Base-by-base conservation (phyloP, 2,329 filamentous ascomycete genomes). In the Exophiala calicioides region DNA sequence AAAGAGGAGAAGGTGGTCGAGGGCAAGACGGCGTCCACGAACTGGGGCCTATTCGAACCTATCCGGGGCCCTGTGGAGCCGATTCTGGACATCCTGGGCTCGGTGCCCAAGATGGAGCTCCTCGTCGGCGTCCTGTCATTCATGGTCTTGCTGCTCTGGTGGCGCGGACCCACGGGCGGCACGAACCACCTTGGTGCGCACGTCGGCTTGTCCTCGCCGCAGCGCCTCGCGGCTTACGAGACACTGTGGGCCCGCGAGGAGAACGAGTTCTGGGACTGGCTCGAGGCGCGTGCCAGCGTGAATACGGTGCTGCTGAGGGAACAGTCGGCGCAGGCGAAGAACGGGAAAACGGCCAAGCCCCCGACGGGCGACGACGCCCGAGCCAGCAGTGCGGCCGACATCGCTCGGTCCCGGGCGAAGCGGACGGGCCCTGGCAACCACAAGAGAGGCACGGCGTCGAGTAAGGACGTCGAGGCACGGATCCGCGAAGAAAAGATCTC, bases 201-300 rank as follows among this genome's bases (percentile, higher is more conserved):
- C 24, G 58, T 62, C 44, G 65, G 65, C 15, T 26, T 73, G 45
- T 61, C 68, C 1, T 62, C 71, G 3, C 78, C 86, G 0, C 82
- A 90, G 44, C 80, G 90, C 4, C 70, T 90, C 12, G 82, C 85
- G 2, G 89, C 88, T 0, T 97, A 96, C 64, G 90, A 97, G 58
- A 88, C 95, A 68, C 86, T 97, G 62, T 98, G 91, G 90, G 78
- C 82, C 26, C 76, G 81, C 30, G 89, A 96, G 65, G 90, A 96
- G 64, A 88, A 81, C 56, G 88, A 93, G 59, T 72, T 96, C 7
- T 96, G 90, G 90, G 84, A 88, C 47, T 96, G 90, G 90, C 72
- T 96, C 3, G 90, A 96, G 65, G 88, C 95, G 59, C 79, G 90
- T 13, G 84, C 89, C 1, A 86, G 88, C 2, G 72, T 93, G 63